Evolutionary conservation across 1,284 basidiomycete genomes (phyloP).

Genomic region (Trichosporon inkin): DNA sequence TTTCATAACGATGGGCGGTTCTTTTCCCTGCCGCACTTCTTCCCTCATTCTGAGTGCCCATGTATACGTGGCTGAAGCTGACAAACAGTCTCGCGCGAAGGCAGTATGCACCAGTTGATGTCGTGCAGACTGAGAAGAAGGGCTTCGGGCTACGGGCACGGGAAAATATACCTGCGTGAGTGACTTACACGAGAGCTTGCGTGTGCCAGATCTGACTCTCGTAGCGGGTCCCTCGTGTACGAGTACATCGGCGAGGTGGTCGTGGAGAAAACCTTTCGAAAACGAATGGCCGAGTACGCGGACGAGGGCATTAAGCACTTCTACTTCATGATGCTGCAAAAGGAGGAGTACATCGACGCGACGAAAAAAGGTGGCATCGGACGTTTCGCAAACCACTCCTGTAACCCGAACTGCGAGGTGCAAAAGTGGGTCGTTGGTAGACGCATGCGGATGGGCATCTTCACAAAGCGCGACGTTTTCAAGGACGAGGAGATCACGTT

Average conservation of each 20-base stretch:
- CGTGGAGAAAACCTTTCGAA: slow-evolving; percentile 77
- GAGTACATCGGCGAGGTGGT: slow-evolving; percentile 99
- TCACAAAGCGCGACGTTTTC: slow-evolving; percentile 76
- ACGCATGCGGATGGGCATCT: slow-evolving; percentile 96
- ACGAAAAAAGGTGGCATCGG: slow-evolving; percentile 95
- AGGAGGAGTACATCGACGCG: slow-evolving; percentile 98
- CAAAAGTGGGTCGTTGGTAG: slow-evolving; percentile 95
- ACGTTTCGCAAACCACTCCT: slow-evolving; percentile 97
- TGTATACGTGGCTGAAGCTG: not conserved
- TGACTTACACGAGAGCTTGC: not conserved
- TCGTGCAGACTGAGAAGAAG: slow-evolving; percentile 92
- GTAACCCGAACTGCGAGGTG: slow-evolving; percentile 97
- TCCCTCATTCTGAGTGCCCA: not conserved
- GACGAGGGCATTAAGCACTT: slow-evolving; percentile 93
- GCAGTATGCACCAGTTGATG: slow-evolving; percentile 81
- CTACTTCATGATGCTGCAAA: slow-evolving; percentile 99
- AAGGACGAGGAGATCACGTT: slow-evolving; percentile 93
- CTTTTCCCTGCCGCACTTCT: too few relatives aligned
- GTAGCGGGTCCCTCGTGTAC: slow-evolving; percentile 86
- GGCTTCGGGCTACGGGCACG: slow-evolving; percentile 85
- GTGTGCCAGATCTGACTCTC: slow-evolving; percentile 11
- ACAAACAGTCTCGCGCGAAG: slow-evolving; percentile 71
- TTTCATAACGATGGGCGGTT: too few relatives aligned
- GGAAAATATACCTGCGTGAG: slow-evolving; percentile 67
- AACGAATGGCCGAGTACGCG: slow-evolving; percentile 90